Base-by-base conservation (phyloP, 179 eudicot species). In the Sideroxylon spinosum region DNA sequence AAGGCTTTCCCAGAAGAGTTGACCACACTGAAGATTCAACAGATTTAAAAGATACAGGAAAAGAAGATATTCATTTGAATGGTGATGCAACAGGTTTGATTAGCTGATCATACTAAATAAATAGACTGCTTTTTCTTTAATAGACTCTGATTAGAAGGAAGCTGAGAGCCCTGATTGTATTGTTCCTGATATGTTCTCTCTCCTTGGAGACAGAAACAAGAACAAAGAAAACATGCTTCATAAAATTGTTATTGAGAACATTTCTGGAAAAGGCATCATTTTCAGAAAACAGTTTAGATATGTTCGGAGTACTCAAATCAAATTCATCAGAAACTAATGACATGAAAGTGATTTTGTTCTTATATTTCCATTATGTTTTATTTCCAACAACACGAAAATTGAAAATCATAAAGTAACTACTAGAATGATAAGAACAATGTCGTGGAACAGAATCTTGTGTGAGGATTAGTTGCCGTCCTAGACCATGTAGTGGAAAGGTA, bases 51-150 rank as follows among this genome's bases (percentile, higher is more conserved):
- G 76, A 76, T 0, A 22, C 9, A 6, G 67, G 44, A 32, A 78
- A 22, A 53, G 76, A 53, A 14, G 72, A 71, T 26, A 57, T n/a
- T 64, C 57, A 57, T 19, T 29, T 53, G n/a, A 44, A 26, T 32
- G 73, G 52, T 22, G 76, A 70, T 76, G 56, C 53, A 67, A 44
- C 80, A 79, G 78, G 82, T 83, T 77, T 67, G 79, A 37, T 46
- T 52, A 17, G 65, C 9, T 22, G 10, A 13, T 32, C 22, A 26
- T 65, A 28, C 14, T 75, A 22, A 9, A 65, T 75, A 22, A 9
- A 65, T 17, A 61, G 20, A 49, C 19, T 7, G 23, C 3, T n/a
- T 29, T 17, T 3, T 73, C 25, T 62, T 10, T 23, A 0, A 29
- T 53, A 9, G 17, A 28, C 26, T 70, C n/a, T 78, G 44, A 23